Conservation (phyloP, 2,329 filamentous ascomycete genomes). For the Xylariales sp. region DNA sequence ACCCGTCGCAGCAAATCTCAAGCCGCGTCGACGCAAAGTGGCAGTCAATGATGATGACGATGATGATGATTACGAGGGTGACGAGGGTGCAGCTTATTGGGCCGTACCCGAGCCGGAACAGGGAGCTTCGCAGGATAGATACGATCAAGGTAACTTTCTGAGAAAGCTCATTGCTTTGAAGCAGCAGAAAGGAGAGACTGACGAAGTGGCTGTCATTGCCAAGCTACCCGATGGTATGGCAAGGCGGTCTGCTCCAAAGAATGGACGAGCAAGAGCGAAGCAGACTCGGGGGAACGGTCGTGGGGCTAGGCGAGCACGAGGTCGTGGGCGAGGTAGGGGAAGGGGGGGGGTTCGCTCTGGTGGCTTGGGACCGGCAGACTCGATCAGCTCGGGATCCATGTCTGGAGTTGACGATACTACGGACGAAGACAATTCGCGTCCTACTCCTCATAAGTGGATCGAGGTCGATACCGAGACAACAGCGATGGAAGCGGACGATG, state of each 20-base stretch:
- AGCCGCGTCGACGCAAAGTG: slow-evolving; percentile 1
- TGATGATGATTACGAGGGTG: slow-evolving; percentile 18
- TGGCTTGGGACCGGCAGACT: not conserved
- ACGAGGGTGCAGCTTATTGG: slow-evolving; percentile 28
- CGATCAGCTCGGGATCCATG: not conserved
- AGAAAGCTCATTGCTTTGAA: slow-evolving; percentile 63
- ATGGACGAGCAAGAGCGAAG: not conserved
- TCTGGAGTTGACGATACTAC: not conserved
- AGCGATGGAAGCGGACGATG: not conserved
- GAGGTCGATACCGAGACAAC: not conserved
- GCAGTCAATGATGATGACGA: slow-evolving; percentile 4
- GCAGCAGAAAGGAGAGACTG: slow-evolving; percentile 56
- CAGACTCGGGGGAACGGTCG: not conserved
- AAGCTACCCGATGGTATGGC: slow-evolving; percentile 34
- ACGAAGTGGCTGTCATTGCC: slow-evolving; percentile 59
- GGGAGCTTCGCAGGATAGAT: slow-evolving; percentile 40
- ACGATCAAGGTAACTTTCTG: slow-evolving; percentile 45
- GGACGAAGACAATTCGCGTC: not conserved
- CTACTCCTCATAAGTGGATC: not conserved
- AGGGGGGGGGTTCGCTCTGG: not conserved
- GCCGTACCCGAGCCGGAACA: slow-evolving; percentile 42
- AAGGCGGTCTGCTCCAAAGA: not conserved
- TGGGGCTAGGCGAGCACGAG: not conserved
- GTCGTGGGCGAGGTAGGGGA: not conserved
- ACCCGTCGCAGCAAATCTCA: slow-evolving; percentile 25